Conservation (phyloP, 441 rosid species). For the Metrosideros polymorpha region DNA sequence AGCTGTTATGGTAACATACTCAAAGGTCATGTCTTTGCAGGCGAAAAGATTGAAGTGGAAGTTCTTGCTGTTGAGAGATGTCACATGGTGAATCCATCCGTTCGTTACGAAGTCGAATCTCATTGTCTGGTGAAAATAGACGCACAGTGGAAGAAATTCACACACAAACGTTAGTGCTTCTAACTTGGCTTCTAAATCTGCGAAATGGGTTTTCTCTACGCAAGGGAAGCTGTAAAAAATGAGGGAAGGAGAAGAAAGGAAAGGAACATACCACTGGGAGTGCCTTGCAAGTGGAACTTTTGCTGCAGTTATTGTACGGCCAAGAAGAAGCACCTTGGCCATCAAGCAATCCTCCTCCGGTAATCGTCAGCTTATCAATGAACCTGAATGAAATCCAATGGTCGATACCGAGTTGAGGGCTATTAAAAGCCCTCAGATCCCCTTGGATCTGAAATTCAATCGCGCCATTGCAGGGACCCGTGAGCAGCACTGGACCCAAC, state of each 20-base stretch:
- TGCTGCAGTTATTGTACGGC: slow-evolving; percentile 9
- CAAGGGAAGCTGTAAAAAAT: background rate
- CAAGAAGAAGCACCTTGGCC: slow-evolving; percentile 37
- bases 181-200: background rate
- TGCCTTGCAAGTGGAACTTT: background rate
- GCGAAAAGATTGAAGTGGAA: background rate
- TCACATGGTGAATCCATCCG: background rate
- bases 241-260: background rate
- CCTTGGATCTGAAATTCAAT: slow-evolving; percentile 29
- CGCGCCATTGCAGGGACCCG: slow-evolving; percentile 40
- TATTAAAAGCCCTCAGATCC: slow-evolving; percentile 20
- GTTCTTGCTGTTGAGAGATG: background rate
- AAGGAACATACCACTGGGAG: slow-evolving; percentile 15
- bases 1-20: slow-evolving; percentile 9
- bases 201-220: background rate
- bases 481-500: slow-evolving; percentile 17
- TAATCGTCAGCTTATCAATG: slow-evolving; percentile 15
- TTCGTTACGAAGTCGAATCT: background rate
- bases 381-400: slow-evolving; percentile 29
- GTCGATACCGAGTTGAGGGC: background rate
- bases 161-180: background rate
- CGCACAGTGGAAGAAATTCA: background rate
- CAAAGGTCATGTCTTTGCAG: background rate
- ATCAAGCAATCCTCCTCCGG: slow-evolving; percentile 33
- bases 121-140: background rate